These are phyloP conservation scores for Neurospora sp. DNA, from an alignment of 495 filamentous ascomycete genomes.

Conservation along the genomic window DNA sequence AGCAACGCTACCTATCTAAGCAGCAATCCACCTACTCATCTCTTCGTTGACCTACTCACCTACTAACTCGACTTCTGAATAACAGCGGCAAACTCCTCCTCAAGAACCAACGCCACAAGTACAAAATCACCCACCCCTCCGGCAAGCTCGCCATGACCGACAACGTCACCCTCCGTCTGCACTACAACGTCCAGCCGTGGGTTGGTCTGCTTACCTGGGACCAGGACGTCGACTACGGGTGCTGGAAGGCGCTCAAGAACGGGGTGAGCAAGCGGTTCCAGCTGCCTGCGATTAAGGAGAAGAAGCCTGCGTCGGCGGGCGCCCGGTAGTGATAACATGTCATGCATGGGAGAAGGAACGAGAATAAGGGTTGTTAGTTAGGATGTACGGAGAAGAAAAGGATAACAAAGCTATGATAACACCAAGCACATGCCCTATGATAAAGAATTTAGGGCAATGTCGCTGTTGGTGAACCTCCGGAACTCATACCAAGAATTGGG, in stretches of 20 bases:
- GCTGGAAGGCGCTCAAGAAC: conserved; percentile 51
- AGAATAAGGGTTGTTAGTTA: neutral
- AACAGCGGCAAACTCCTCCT: conserved; percentile 57
- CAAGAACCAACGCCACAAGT: conserved; percentile 77
- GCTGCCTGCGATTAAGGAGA: conserved; percentile 65
- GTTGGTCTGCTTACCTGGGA: conserved; percentile 81
- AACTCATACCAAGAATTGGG: neutral
- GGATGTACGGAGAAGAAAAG: neutral
- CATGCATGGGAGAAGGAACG: conserved; percentile 5
- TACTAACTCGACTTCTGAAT: neutral
- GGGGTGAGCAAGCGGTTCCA: conserved; percentile 59
- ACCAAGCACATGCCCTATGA: neutral
- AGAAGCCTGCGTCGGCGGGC: conserved; percentile 17
- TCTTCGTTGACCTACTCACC: neutral
- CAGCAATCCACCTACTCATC: neutral
- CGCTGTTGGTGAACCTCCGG: neutral
- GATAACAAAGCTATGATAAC: neutral
- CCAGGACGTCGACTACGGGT: conserved; percentile 44
- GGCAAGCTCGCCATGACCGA: conserved; percentile 57
- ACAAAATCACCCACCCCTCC: conserved; percentile 82
- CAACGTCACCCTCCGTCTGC: conserved; percentile 68
- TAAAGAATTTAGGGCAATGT: neutral
- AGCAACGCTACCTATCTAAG: neutral
- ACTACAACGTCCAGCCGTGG: conserved; percentile 98
- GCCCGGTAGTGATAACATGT: neutral